Evolutionary conservation across 352 stramenopile species (phyloP), one percentile per base, ranked within the genome.

Genomic region (Pilasporangium apinafurcum): DNA sequence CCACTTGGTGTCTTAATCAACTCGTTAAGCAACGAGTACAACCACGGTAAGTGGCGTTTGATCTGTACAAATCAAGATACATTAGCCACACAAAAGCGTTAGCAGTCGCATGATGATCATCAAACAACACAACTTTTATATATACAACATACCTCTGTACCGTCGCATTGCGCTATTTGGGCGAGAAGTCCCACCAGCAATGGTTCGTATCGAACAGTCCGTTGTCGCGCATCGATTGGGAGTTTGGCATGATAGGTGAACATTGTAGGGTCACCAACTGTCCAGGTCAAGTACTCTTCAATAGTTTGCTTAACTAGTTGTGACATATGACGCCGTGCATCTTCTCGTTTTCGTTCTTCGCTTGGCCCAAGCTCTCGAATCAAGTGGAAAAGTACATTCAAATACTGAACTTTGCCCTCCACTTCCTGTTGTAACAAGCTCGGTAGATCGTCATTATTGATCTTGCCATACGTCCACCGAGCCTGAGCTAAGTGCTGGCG

Each of bases 351-450:
- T n/a, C 44, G 43, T 13, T 75, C 68, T 7, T 64, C 37, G 1
- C 47, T 24, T 13, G 21, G 24, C 10, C 31, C 25, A 17, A 48
- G 38, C 25, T 42, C 46, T 26, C 58, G 53, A 12, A 87, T 67
- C 21, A 78, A 51, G 25, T 64, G 48, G 10, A 85, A 78, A 8
- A 90, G 46, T 21, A 90, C 74, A 18, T 84, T 79, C 1, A 86
- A 41, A 43, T 86, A 92, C 51, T 84, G 72, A 8, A 76, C 64
- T 52, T 89, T 92, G 30, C 80, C 80, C 20, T 82, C 34, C 8
- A 92, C 70, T 65, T 92, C 80, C 24, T 92, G 80, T 5, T 65
- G 62, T 28, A 92, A 30, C 38, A 92, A 48, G 44, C 77, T 87
- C 0, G 79, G 76, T 18, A 87, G 46, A 20, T 85, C 70, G 46